Evolutionary conservation across 2,329 filamentous ascomycete species (phyloP), one percentile per base, ranked within the genome.

Genomic region (Amauroascus niger): DNA sequence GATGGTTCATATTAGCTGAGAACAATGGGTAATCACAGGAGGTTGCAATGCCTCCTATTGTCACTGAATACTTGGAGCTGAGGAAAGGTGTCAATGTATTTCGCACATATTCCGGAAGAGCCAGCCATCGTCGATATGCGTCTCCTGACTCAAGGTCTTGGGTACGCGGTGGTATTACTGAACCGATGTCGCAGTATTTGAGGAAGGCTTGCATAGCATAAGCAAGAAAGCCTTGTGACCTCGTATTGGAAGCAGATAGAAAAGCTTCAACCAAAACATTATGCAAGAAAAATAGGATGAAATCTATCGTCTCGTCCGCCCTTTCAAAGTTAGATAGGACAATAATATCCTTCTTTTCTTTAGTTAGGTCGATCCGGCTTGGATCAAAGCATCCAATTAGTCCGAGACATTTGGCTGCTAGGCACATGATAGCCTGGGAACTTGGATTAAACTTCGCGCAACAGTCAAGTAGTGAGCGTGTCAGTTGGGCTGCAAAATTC

Each of bases 191-290:
- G 63, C 86, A 88, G 60, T 84, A 82, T 43, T 84, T 83, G 2
- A 97, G 77, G 39, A 97, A 77, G 62, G 95, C 86, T 68, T 99
- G 93, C 83, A 98, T 96, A 1, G 86, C 87, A 69, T 87, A 98
- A 1, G 91, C 91, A 16, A 99, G 76, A 65, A 94, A 95, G 0
- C 89, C 90, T 67, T 97, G 93, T 5, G 89, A 79, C 59, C 82
- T 84, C 1, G 89, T 86, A 65, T 96, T 94, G 0, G 86, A 93
- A 1, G 88, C 86, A 1, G 91, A 95, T 41, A 95, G 75, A 64
- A 98, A 99, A 0, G 90, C 86, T 57, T 90, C 89, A 24, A 97
- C 88, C 9, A 98, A 74, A 6, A 95, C 85, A 64, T 94, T 80
- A 63, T 95, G 85, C 14, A 99, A 76, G 45, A 95, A 77, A 62